These are phyloP conservation scores for Sphagnum tenellum DNA, from an alignment of 225 moss, liverwort and hornwort species.

Conservation along the genomic window DNA sequence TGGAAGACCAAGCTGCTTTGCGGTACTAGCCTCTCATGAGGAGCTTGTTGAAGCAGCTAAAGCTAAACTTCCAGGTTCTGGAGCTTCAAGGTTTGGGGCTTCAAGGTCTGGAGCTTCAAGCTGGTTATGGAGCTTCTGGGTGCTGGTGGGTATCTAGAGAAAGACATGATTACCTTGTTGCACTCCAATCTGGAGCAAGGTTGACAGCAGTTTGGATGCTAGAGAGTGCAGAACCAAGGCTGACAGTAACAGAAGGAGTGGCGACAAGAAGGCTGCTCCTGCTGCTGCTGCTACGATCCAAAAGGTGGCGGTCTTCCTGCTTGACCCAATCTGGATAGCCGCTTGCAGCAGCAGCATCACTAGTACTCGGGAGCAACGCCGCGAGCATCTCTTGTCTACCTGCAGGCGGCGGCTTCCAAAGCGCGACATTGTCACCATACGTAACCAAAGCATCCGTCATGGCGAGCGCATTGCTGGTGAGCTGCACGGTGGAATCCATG, in stretches of 20 bases:
- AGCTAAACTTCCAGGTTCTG: too few species aligned
- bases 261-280: slow-evolving; percentile 14
- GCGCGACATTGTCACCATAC: slow-evolving; percentile 28
- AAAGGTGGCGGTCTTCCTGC: slow-evolving; percentile 11
- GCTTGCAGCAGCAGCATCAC: slow-evolving; percentile 1
- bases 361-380: background rate
- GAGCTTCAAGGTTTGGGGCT: too few species aligned
- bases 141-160: too few species aligned
- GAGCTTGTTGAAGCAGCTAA: too few species aligned
- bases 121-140: too few species aligned
- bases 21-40: too few species aligned
- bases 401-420: slow-evolving; percentile 41
- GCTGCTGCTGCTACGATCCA: slow-evolving; percentile 1
- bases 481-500: slow-evolving; percentile 19
- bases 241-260: slow-evolving; percentile 29
- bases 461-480: slow-evolving; percentile 37
- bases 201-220: slow-evolving; percentile 45
- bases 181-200: slow-evolving; percentile 33
- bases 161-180: slow-evolving; percentile 13
- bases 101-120: too few species aligned
- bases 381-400: slow-evolving; percentile 30
- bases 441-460: slow-evolving; percentile 45
- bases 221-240: slow-evolving; percentile 20
- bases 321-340: slow-evolving; percentile 25
- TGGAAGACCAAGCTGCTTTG: too few species aligned